These are phyloP conservation scores for Apophysomyces elegans DNA, from an alignment of 371 early-diverging fungal species.

Conservation along the genomic window DNA sequence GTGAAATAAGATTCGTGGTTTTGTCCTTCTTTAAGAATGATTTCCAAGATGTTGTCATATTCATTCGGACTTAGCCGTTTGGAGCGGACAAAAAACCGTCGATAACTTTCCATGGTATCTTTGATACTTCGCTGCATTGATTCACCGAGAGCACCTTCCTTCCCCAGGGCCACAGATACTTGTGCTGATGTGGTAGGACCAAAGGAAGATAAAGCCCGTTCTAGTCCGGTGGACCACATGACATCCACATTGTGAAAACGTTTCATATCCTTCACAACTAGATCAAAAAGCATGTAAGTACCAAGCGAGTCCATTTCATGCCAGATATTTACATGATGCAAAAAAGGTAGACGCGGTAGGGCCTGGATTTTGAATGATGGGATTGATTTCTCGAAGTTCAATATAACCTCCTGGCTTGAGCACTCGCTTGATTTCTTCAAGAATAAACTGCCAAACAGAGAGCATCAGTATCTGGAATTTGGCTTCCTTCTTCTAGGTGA, in stretches of 20 bases:
- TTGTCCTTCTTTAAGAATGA: background rate
- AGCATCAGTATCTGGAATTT: background rate
- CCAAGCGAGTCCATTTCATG: too few species aligned
- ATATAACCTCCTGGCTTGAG: constrained; percentile 64
- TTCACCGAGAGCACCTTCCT: background rate
- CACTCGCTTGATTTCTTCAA: constrained; percentile 41
- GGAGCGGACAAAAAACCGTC: background rate
- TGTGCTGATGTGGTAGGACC: constrained; percentile 31
- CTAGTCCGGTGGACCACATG: constrained; percentile 27
- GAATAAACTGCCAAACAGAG: background rate
- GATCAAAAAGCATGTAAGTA: background rate
- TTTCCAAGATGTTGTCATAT: background rate
- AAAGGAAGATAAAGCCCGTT: constrained; percentile 19
- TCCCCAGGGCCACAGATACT: constrained; percentile 6
- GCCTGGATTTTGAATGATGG: constrained; percentile 47
- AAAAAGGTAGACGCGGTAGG: constrained; percentile 30
- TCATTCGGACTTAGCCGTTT: background rate
- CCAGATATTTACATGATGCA: constrained; percentile 24
- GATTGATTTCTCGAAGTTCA: constrained; percentile 59
- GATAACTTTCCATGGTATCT: constrained; percentile 2
- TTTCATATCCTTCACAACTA: constrained; percentile 28
- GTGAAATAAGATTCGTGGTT: background rate
- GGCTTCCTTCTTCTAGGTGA: background rate
- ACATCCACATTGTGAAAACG: constrained; percentile 29
- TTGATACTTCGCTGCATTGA: constrained; percentile 5